Base-by-base conservation (phyloP, 164 flowering plant species). In the Tetracentron sinense region DNA sequence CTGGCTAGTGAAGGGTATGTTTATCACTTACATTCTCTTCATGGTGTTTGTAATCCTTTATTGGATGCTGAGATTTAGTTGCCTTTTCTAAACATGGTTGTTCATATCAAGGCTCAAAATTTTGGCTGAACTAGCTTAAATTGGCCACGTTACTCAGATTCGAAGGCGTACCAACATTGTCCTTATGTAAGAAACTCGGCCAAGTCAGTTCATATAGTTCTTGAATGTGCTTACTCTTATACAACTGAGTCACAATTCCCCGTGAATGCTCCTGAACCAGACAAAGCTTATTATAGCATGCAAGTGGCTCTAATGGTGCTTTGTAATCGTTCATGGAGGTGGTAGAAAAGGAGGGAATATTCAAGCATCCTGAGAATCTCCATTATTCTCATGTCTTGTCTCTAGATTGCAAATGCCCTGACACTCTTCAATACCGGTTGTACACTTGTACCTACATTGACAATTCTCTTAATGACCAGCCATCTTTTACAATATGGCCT, bases 1-100 rank as follows among this genome's bases (percentile, higher is more conserved):
- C 77, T 94, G 81, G 83, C 91, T 74, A 91, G 89, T 72, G 87
- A 91, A 83, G 99, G 99, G 99, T 94, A 79, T 82, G 96, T 75
- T 65, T 30, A 19, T 61, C 53, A 20, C 2, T 64, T 60, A 35
- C 1, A 7, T 20, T 56, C 29, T 10, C 33, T 55, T 38, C 8
- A 15, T 42, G n/a, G 26, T 30, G 15, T 62, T 29, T 12, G 17
- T 42, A 12, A 23, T 50, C 33, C 46, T 44, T 30, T 35, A 35
- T 51, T 57, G 31, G 28, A 50, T 31, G 47, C 47, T 42, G 31
- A 7, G 26, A 26, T 44, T 42, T 15, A 25, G 4, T 58, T 42
- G 38, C 17, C 29, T 21, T 38, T 26, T 28, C 52, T 20, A 6
- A 49, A 49, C 4, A 20, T 49, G 52, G 25, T 49, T 49, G 25